Percentiles rank a stretch among this genome's conserved stretches.
Evolutionary conservation across 129 eudicot species (phyloP).

Genomic region (Helianthus tuberosus): DNA sequence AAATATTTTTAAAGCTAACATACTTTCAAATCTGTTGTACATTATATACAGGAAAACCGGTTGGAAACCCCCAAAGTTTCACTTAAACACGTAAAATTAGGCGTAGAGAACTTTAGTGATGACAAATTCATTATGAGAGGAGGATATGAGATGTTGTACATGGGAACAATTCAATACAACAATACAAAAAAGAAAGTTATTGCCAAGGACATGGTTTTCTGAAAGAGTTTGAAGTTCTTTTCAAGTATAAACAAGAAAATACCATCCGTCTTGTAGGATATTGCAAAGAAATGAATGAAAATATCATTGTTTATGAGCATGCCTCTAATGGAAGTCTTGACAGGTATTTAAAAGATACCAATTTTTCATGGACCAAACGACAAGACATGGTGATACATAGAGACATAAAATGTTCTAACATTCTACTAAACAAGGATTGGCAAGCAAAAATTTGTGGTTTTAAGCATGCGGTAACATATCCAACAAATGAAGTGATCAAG

Average conservation of each 20-base stretch:
- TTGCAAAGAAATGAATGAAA: too few species aligned
- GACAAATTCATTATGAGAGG: too few species aligned
- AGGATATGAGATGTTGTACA: slow-evolving; percentile 6
- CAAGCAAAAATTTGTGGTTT: slow-evolving; percentile 13
- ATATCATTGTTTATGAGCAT: too few species aligned
- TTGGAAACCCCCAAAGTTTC: not conserved
- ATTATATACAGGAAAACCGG: slow-evolving; percentile 6
- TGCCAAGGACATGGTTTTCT: not conserved
- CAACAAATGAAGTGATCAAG: not conserved
- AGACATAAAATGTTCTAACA: slow-evolving; percentile 1
- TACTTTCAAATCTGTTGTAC: too few species aligned
- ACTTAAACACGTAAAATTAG: not conserved
- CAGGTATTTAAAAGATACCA: not conserved
- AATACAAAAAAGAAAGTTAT: not conserved
- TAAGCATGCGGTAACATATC: not conserved
- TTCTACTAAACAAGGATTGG: slow-evolving; percentile 7
- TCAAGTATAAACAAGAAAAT: too few species aligned
- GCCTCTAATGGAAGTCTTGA: too few species aligned
- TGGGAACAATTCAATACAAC: not conserved
- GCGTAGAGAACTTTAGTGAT: not conserved
- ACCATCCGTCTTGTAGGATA: too few species aligned
- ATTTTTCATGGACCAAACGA: slow-evolving; percentile 3
- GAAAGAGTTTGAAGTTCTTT: slow-evolving; percentile 15
- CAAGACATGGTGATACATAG: slow-evolving; percentile 13
- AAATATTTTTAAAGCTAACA: too few species aligned